phyloP scores from a whole-genome alignment of 305 asterid species.

The Fraxinus ornus region DNA sequence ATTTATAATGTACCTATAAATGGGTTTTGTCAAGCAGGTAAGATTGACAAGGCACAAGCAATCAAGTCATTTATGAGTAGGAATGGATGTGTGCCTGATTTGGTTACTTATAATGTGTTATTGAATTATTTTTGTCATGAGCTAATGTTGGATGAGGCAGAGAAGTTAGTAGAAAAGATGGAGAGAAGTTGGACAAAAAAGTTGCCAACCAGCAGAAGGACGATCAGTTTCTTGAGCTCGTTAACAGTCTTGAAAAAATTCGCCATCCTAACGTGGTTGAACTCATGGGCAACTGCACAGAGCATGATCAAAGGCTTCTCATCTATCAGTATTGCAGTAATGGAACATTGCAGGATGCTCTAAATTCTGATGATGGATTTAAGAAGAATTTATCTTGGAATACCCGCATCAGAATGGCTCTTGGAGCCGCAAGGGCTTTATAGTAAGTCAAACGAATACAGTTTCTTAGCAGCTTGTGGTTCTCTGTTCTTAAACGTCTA shows the following conservation, averaged over 20 bases:
- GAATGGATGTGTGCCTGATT: no score
- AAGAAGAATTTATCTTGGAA: slow-evolving; percentile 85
- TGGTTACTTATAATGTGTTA: no score
- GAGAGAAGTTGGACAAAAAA: no score
- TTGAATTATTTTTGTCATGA: no score
- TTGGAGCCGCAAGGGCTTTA: slow-evolving; percentile 95
- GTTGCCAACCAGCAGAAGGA: slow-evolving; percentile 81
- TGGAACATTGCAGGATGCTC: slow-evolving; percentile 84
- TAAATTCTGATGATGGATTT: slow-evolving; percentile 81
- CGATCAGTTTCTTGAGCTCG: slow-evolving; percentile 78
- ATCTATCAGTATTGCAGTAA: slow-evolving; percentile 72
- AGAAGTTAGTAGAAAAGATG: no score
- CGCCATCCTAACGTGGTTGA: slow-evolving; percentile 96
- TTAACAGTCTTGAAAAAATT: slow-evolving; percentile 62
- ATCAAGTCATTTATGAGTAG: no score
- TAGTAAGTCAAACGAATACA: slow-evolving; percentile 55
- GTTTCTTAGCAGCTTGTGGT: neutral
- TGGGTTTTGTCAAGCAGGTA: no score
- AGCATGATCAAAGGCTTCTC: slow-evolving; percentile 85
- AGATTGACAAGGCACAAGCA: no score
- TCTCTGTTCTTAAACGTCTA: neutral
- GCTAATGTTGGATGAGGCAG: no score
- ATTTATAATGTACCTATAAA: no score
- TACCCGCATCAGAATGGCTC: slow-evolving; percentile 84
- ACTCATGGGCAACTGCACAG: slow-evolving; percentile 90